phyloP scores from a whole-genome alignment of 805 yeast species.

The Kregervanrija pseudodelftensis region DNA sequence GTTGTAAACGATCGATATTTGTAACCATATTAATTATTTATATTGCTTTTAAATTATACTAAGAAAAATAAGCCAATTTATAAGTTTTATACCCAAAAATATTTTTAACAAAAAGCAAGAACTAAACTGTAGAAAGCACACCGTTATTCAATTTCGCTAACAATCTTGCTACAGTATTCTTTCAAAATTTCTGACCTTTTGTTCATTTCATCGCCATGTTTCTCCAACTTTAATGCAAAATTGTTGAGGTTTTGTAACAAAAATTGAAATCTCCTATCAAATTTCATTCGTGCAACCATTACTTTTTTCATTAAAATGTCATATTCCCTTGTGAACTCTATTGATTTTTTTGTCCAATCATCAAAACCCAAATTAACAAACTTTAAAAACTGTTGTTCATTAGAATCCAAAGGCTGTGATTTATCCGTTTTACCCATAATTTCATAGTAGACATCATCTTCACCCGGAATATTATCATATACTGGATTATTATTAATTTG shows the following conservation, averaged over 20 bases:
- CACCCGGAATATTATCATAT: conserved; percentile 11
- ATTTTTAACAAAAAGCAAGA: too few relatives aligned
- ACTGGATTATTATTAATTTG: conserved; percentile 9
- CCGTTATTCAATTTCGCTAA: conserved; percentile 15
- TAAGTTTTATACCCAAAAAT: too few relatives aligned
- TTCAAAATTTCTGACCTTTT: conserved; percentile 33
- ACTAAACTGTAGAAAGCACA: background rate
- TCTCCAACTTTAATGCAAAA: conserved; percentile 16
- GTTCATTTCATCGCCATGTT: conserved; percentile 27
- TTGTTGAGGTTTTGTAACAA: conserved; percentile 15
- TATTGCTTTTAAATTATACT: background rate
- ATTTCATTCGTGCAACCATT: conserved; percentile 31
- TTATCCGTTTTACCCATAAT: conserved; percentile 7
- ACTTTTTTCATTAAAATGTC: conserved; percentile 28
- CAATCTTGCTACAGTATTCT: conserved; percentile 36
- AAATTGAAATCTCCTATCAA: conserved; percentile 30
- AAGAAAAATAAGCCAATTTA: background rate
- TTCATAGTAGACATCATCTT: conserved; percentile 8
- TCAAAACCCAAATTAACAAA: conserved; percentile 12
- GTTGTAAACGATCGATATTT: background rate
- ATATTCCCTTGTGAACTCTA: conserved; percentile 27
- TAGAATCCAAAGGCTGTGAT: conserved; percentile 5
- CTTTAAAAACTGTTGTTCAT: conserved; percentile 13
- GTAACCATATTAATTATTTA: background rate
- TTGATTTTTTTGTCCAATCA: conserved; percentile 34